Percentiles rank a stretch among this genome's conserved stretches.
These are phyloP conservation scores for Malus hybrid DNA, from an alignment of 331 rosid genomes.

Conservation along the genomic window DNA sequence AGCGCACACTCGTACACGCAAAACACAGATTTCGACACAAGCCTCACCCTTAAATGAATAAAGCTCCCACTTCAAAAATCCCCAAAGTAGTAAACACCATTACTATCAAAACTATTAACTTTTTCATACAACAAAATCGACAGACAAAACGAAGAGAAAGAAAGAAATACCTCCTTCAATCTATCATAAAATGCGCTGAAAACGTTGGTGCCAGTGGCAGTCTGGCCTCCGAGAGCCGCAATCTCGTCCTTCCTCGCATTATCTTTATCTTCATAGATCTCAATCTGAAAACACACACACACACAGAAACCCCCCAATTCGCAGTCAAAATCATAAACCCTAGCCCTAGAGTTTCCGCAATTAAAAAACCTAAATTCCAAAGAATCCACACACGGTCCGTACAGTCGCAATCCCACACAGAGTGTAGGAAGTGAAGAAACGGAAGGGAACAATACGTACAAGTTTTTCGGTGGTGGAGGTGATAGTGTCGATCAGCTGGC, in stretches of 20 bases:
- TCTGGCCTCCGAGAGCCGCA: constrained; percentile 97
- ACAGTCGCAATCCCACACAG: background rate
- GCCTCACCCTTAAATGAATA: background rate
- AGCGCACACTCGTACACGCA: background rate
- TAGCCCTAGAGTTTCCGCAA: background rate
- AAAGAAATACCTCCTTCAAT: constrained; percentile 68
- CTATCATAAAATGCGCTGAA: constrained; percentile 94
- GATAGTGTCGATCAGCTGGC: constrained; percentile 66
- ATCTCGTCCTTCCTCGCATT: constrained; percentile 91
- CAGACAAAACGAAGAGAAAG: background rate
- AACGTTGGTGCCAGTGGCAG: constrained; percentile 73
- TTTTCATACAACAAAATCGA: background rate
- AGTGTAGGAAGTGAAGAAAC: background rate
- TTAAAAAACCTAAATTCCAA: background rate
- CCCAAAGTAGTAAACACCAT: background rate
- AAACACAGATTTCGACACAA: background rate
- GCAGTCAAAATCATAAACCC: background rate
- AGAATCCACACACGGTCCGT: background rate
- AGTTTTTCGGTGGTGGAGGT: constrained; percentile 58
- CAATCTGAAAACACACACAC: constrained; percentile 39
- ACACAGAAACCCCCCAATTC: background rate
- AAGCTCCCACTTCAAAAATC: background rate
- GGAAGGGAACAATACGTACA: constrained; percentile 19
- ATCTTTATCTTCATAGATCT: constrained; percentile 75
- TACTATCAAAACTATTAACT: background rate